These are phyloP conservation scores for Tuber magnatum DNA, from an alignment of 495 filamentous ascomycete species.

Conservation along the genomic window DNA sequence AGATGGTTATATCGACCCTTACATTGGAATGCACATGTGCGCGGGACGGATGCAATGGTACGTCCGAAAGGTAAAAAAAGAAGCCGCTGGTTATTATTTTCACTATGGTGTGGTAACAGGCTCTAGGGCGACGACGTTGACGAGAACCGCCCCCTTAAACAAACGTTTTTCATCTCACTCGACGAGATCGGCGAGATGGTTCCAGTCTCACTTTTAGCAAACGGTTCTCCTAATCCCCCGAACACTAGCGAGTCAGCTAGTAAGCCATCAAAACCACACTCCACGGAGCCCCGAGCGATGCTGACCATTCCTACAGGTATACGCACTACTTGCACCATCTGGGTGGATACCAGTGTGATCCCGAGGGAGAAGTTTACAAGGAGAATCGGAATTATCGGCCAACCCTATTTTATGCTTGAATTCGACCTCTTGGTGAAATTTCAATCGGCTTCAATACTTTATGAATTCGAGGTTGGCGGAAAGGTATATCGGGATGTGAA, in stretches of 20 bases:
- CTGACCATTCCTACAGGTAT: background rate
- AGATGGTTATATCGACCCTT: background rate
- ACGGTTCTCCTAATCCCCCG: no score
- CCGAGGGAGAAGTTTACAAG: conserved; percentile 16
- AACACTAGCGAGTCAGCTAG: no score
- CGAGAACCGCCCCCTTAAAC: conserved; percentile 3
- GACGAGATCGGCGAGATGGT: no score
- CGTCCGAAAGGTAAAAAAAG: conserved; percentile 9
- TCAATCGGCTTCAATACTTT: conserved; percentile 16
- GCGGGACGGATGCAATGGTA: conserved; percentile 7
- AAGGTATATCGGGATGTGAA: conserved; percentile 60
- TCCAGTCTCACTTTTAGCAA: no score
- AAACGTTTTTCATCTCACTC: no score
- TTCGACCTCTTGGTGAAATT: conserved; percentile 15
- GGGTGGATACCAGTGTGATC: conserved; percentile 12
- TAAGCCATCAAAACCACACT: no score
- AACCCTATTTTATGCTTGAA: conserved; percentile 5
- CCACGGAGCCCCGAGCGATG: no score
- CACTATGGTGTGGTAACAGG: background rate
- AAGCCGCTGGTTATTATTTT: background rate
- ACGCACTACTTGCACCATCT: conserved; percentile 11
- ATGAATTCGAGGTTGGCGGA: conserved; percentile 53
- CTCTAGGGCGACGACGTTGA: conserved; percentile 15
- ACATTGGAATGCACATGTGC: conserved; percentile 7
- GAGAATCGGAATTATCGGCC: background rate